A percentile compares a stretch with the other conserved stretches of the same genome.
phyloP scores from a whole-genome alignment of 2,329 filamentous ascomycete genomes.

The Hymenoscyphus salicellus region DNA sequence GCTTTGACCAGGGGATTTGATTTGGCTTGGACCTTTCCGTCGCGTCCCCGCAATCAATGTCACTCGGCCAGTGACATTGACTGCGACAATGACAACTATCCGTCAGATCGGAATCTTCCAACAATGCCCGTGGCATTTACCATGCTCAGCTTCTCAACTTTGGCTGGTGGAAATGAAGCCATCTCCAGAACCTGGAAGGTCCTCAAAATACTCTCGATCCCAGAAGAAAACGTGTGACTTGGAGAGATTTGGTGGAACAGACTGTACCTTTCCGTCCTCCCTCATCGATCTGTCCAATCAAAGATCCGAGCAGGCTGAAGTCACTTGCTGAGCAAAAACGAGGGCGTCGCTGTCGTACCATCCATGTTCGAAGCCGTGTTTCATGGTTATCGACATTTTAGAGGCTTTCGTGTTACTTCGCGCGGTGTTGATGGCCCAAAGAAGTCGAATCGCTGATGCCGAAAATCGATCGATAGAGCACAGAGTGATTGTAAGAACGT shows the following conservation, averaged over 20 bases:
- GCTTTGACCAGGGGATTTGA: neutral
- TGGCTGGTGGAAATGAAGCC: neutral
- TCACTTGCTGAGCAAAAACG: neutral
- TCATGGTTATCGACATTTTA: constrained; percentile 10
- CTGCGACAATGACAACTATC: neutral
- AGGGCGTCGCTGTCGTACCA: neutral
- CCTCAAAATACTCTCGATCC: neutral
- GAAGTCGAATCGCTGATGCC: constrained; percentile 1
- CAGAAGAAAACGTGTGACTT: neutral
- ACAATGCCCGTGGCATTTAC: neutral
- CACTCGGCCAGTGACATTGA: neutral
- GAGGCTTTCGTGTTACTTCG: neutral
- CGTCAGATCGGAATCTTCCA: neutral
- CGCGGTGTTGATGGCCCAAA: neutral
- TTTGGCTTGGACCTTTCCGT: neutral
- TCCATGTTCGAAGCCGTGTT: constrained; percentile 2
- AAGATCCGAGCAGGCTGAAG: neutral
- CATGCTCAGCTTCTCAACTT: neutral
- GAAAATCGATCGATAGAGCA: neutral
- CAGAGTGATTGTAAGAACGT: constrained; percentile 5
- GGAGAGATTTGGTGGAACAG: neutral
- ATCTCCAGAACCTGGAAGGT: neutral
- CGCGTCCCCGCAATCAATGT: neutral
- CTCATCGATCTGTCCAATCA: neutral
- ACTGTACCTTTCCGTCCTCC: neutral